Percentiles rank a stretch among this genome's conserved stretches.
Evolutionary conservation across 2,329 filamentous ascomycete genomes (phyloP).

Genomic region (Rutstroemia sp.): DNA sequence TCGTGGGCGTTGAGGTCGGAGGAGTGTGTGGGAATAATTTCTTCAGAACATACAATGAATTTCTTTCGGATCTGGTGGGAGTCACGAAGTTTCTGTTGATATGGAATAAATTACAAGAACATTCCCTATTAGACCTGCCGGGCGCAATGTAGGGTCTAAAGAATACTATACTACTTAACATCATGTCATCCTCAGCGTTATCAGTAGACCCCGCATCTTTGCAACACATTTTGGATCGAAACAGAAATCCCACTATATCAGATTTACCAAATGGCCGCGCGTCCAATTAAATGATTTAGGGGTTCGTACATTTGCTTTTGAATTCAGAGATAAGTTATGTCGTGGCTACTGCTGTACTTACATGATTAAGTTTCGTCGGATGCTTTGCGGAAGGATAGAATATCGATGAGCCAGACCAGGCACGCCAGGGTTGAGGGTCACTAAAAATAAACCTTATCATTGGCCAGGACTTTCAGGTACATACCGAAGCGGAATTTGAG

Average conservation of each 20-base stretch:
- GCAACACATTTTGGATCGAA: too few relatives aligned
- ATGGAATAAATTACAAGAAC: neutral
- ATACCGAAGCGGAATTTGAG: constrained; percentile 4
- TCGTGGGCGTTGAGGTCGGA: neutral
- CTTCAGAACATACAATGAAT: neutral
- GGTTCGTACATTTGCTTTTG: neutral
- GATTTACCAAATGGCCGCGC: too few relatives aligned
- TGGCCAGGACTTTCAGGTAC: constrained; percentile 2
- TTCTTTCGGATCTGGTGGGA: neutral
- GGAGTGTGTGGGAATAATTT: neutral
- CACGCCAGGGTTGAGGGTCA: neutral
- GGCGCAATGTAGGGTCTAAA: too few relatives aligned
- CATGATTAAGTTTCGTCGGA: neutral
- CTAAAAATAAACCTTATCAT: constrained; percentile 6
- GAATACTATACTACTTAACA: too few relatives aligned
- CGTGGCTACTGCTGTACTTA: neutral
- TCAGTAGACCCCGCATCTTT: too few relatives aligned
- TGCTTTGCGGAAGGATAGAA: neutral
- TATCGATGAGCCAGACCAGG: neutral
- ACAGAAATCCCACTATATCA: too few relatives aligned
- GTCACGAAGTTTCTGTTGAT: neutral
- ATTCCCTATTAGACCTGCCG: neutral
- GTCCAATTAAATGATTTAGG: neutral
- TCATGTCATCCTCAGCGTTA: too few relatives aligned
- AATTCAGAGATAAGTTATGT: neutral